A percentile compares a stretch with the other conserved stretches of the same genome.
phyloP scores from a whole-genome alignment of 257 asterid genomes.

The Jasminum sambac region DNA sequence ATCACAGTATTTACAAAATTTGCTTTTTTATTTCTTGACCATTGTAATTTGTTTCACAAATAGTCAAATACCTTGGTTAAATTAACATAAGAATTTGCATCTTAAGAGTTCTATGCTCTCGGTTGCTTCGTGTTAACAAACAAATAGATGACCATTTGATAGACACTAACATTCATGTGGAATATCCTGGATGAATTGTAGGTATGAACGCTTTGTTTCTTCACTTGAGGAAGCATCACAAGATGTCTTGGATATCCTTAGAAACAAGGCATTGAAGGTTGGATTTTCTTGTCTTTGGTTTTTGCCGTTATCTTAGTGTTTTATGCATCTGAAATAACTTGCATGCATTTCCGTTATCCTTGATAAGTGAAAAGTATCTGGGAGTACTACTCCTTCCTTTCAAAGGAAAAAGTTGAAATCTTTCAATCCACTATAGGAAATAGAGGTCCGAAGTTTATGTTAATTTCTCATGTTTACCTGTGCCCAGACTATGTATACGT shows the following conservation, averaged over 20 bases:
- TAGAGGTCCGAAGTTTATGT: slow-evolving; percentile 4
- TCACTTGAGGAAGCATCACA: slow-evolving; percentile 90
- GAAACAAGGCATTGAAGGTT: slow-evolving; percentile 93
- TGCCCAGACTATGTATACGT: slow-evolving; percentile 60
- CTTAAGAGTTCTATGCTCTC: neutral
- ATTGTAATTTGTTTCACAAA: neutral
- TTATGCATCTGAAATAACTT: slow-evolving; percentile 8
- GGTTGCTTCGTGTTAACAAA: neutral
- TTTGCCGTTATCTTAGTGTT: slow-evolving; percentile 2
- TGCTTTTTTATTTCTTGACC: neutral
- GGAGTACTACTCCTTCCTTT: slow-evolving; percentile 7
- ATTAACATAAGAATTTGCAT: neutral
- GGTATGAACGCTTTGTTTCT: slow-evolving; percentile 72
- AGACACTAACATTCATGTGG: neutral
- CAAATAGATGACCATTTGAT: neutral
- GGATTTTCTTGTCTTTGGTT: slow-evolving; percentile 20
- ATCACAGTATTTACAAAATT: neutral
- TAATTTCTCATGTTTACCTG: slow-evolving; percentile 25
- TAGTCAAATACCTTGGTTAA: neutral
- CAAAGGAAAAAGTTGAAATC: slow-evolving; percentile 1
- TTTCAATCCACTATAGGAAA: slow-evolving; percentile 3
- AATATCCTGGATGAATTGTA: slow-evolving; percentile 30
- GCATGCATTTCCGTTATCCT: slow-evolving; percentile 5
- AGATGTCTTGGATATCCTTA: slow-evolving; percentile 74
- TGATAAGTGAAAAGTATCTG: neutral